These are phyloP conservation scores for Hypoxylon sp. DNA, from an alignment of 2,329 filamentous ascomycete genomes.

Conservation along the genomic window DNA sequence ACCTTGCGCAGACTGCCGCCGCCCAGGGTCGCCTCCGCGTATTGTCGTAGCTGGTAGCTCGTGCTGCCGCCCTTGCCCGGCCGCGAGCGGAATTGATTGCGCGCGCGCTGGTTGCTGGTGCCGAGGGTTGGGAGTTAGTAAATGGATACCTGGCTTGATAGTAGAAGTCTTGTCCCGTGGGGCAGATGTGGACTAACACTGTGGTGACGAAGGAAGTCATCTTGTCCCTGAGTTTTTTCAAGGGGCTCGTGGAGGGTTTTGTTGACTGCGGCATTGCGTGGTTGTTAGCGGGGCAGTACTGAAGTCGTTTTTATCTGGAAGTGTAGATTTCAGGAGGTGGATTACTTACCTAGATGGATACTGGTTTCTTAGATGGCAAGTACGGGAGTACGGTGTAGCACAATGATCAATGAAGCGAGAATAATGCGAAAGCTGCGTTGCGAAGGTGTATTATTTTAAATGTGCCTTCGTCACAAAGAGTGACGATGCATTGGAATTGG, in stretches of 20 bases:
- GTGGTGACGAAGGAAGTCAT: constrained; percentile 87
- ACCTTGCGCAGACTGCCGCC: constrained; percentile 95
- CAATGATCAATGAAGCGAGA: background rate
- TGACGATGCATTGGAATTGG: constrained; percentile 35
- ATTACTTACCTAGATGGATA: background rate
- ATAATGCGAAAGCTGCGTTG: background rate
- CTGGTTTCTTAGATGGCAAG: background rate
- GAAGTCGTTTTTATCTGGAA: background rate
- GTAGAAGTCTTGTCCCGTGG: no score
- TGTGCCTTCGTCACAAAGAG: constrained; percentile 16
- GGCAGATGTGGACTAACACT: constrained; percentile 50
- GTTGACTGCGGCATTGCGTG: constrained; percentile 42
- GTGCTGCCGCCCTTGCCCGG: constrained; percentile 86
- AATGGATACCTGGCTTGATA: constrained; percentile 36
- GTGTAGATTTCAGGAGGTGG: background rate
- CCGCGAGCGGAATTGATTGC: constrained; percentile 91
- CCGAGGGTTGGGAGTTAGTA: constrained; percentile 48
- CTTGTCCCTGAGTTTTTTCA: constrained; percentile 47
- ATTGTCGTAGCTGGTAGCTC: constrained; percentile 93
- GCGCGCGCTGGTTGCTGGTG: constrained; percentile 82
- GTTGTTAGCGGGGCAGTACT: constrained; percentile 42
- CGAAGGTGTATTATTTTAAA: constrained; percentile 8
- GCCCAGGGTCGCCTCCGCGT: constrained; percentile 95
- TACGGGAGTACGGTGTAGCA: constrained; percentile 7
- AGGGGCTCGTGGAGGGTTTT: constrained; percentile 26